These are phyloP conservation scores for Viridothelium virens DNA, from an alignment of 495 filamentous ascomycete genomes.

Conservation along the genomic window DNA sequence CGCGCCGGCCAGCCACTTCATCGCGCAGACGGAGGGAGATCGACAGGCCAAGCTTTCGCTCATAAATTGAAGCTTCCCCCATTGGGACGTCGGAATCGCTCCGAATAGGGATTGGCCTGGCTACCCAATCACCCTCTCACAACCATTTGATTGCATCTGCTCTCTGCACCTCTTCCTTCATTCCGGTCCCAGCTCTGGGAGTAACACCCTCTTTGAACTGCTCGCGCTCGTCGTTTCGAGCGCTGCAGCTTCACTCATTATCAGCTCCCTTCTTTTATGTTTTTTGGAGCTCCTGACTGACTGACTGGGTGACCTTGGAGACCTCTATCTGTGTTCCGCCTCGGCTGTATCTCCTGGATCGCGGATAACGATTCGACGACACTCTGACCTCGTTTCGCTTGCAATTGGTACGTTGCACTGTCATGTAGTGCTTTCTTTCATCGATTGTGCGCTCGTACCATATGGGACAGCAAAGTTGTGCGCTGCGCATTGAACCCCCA, in stretches of 20 bases:
- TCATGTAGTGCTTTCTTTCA: not conserved
- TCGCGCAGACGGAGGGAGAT: not conserved
- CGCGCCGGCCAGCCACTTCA: slow-evolving; percentile 3
- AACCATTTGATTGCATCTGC: slow-evolving; percentile 2
- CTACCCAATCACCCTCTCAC: not conserved
- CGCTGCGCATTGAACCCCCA: not conserved
- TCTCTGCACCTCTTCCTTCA: not conserved
- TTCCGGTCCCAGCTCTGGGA: not conserved
- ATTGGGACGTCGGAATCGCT: not conserved
- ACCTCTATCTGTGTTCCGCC: not conserved
- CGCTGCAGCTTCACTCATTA: not conserved
- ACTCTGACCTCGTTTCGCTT: not conserved
- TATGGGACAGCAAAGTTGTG: not conserved
- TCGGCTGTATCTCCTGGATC: not conserved
- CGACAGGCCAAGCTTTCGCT: not conserved
- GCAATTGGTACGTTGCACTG: not conserved
- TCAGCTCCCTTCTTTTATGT: not conserved
- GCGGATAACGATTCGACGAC: not conserved
- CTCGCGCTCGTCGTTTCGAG: not conserved
- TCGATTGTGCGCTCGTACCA: not conserved
- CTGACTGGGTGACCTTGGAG: not conserved
- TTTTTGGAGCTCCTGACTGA: not conserved
- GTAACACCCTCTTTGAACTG: not conserved
- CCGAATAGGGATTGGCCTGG: not conserved
- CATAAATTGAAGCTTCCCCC: not conserved